These are phyloP conservation scores for Rutstroemia sp. DNA, from an alignment of 2,329 filamentous ascomycete genomes.

Conservation along the genomic window DNA sequence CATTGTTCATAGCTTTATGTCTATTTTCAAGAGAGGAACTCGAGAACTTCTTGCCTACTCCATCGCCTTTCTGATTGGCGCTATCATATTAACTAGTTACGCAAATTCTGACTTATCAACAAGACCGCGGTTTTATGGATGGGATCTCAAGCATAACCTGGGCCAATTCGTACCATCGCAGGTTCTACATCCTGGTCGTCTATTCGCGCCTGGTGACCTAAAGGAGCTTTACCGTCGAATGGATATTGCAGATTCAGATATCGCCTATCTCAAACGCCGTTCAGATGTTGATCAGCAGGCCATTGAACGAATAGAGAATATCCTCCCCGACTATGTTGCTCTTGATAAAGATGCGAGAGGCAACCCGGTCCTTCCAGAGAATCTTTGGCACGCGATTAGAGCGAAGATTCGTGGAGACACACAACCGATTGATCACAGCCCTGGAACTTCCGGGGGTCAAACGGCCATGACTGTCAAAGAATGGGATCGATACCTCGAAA, in stretches of 20 bases:
- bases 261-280: conserved; percentile 14
- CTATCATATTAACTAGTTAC: too few relatives aligned
- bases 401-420: conserved; percentile 42
- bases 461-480: not conserved
- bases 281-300: conserved; percentile 28
- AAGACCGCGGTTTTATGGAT: not conserved
- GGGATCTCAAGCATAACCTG: not conserved
- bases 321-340: conserved; percentile 50
- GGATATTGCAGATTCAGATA: conserved; percentile 18
- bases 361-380: conserved; percentile 44
- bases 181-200: conserved; percentile 2
- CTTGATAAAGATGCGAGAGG: conserved; percentile 47
- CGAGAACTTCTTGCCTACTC: too few relatives aligned
- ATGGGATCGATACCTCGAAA: conserved; percentile 10
- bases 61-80: too few relatives aligned
- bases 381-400: conserved; percentile 59
- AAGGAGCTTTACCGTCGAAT: conserved; percentile 19
- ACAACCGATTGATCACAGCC: not conserved
- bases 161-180: conserved; percentile 2
- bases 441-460: not conserved
- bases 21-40: too few relatives aligned
- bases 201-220: conserved; percentile 12
- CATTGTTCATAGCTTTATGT: too few relatives aligned
- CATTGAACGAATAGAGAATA: conserved; percentile 33
- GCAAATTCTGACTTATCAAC: not conserved